A percentile compares a stretch with the other conserved stretches of the same genome.
Evolutionary conservation across 208 protist genomes (phyloP).

Genomic region (Wallacemonas collosoma): DNA sequence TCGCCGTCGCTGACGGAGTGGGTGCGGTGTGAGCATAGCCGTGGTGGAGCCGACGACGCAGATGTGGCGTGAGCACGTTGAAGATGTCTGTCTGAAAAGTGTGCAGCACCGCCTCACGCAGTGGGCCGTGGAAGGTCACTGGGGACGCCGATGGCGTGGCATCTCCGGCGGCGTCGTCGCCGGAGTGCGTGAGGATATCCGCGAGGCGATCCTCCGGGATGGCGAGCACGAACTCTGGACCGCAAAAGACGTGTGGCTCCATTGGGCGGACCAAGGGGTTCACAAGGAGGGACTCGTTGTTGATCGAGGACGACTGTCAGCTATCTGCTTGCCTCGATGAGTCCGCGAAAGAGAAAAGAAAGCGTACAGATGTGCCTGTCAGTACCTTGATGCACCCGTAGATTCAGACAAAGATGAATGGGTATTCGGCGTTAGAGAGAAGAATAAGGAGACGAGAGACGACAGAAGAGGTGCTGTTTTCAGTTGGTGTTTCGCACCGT

Average conservation of each 20-base stretch:
- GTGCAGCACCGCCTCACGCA: slow-evolving; percentile 92
- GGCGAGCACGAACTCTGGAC: slow-evolving; percentile 93
- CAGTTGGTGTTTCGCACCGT: too few relatives aligned
- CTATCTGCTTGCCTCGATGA: too few relatives aligned
- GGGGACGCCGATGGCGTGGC: slow-evolving; percentile 43
- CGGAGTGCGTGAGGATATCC: slow-evolving; percentile 95
- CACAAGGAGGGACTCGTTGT: neutral
- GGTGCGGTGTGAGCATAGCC: slow-evolving; percentile 67
- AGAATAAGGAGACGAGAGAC: neutral
- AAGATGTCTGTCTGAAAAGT: slow-evolving; percentile 93
- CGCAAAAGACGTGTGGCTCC: slow-evolving; percentile 99
- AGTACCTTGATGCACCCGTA: too few relatives aligned
- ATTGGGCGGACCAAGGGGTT: slow-evolving; percentile 48
- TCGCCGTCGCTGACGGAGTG: neutral
- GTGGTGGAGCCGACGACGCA: slow-evolving; percentile 52
- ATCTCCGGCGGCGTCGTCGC: slow-evolving; percentile 75
- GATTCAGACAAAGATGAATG: too few relatives aligned
- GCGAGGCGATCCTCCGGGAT: slow-evolving; percentile 83
- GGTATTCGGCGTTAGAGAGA: neutral
- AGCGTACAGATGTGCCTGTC: neutral
- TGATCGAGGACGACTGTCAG: too few relatives aligned
- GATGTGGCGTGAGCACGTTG: slow-evolving; percentile 80
- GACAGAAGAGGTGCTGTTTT: neutral
- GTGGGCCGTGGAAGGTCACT: slow-evolving; percentile 44
- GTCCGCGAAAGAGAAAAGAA: neutral